Evolutionary conservation across 768 basidiomycete genomes (phyloP).

Genomic region (Phallus indusiatus): DNA sequence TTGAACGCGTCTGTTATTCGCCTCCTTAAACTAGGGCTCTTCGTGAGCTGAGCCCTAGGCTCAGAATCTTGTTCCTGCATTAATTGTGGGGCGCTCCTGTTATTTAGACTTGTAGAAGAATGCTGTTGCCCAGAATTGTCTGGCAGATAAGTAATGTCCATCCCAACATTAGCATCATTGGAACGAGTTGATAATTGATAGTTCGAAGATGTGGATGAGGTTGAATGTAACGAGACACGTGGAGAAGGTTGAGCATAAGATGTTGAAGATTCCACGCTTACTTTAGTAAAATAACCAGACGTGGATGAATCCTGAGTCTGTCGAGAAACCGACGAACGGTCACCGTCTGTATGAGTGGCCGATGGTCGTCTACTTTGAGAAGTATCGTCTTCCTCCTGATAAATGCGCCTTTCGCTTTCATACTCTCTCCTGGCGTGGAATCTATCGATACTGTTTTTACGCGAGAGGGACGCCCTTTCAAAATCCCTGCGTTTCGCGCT

Average conservation of each 20-base stretch:
- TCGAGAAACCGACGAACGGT: not conserved
- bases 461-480: not conserved
- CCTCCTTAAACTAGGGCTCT: slow-evolving; percentile 3
- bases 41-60: not conserved
- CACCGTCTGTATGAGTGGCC: not conserved
- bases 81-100: not conserved
- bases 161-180: slow-evolving; percentile 4
- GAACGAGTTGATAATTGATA: slow-evolving; percentile 6
- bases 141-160: not conserved
- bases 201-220: not conserved
- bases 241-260: not conserved
- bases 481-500: not conserved
- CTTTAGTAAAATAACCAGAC: not conserved
- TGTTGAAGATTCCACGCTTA: not conserved
- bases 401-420: not conserved
- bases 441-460: not conserved
- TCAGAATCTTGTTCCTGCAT: not conserved
- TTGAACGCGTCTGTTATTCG: slow-evolving; percentile 2
- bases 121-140: not conserved
- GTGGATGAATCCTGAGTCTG: not conserved
- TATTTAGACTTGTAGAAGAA: not conserved
- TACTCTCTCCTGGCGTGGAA: not conserved
- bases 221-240: slow-evolving; percentile 2
- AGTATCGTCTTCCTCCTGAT: not conserved
- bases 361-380: slow-evolving; percentile 2